Evolutionary conservation across 2,329 filamentous ascomycete species (phyloP).

Genomic region (Penicillium palitans): DNA sequence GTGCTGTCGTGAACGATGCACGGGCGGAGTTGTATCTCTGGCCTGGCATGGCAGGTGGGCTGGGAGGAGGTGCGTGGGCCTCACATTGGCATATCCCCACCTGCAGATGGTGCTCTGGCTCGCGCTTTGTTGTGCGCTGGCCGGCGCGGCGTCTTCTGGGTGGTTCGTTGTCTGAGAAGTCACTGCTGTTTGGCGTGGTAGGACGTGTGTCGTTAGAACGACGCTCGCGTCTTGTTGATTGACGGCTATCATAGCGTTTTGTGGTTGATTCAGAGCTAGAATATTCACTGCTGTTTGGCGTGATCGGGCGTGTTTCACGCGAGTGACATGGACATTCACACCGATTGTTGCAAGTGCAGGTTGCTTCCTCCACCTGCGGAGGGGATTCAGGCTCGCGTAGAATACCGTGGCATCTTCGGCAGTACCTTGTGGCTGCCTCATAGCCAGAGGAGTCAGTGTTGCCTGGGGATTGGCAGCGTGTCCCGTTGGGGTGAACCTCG

Average conservation of each 20-base stretch:
- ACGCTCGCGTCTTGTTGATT: background rate
- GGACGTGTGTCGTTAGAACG: background rate
- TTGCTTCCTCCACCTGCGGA: background rate
- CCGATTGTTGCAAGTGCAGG: constrained; percentile 1
- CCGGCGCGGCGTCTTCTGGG: background rate
- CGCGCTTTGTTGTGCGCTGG: background rate
- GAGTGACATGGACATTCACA: background rate
- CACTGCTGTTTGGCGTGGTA: constrained; percentile 3
- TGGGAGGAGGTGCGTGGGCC: background rate
- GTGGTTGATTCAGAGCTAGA: background rate
- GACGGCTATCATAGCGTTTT: background rate
- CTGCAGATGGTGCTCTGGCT: background rate
- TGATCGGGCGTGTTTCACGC: background rate
- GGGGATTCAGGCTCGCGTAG: background rate
- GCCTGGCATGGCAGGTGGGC: background rate
- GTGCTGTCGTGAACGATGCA: background rate
- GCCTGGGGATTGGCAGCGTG: constrained; percentile 2
- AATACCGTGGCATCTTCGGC: background rate
- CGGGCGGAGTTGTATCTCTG: background rate
- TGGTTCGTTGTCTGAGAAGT: constrained; percentile 1
- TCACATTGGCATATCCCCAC: background rate
- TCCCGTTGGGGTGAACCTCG: constrained; percentile 5
- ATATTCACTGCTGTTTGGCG: background rate
- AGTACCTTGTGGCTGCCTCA: background rate
- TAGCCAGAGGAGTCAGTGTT: background rate